Evolutionary conservation across 345 rosid genomes (phyloP), one percentile per base, ranked within the genome.

Genomic region (Salix dunnii): DNA sequence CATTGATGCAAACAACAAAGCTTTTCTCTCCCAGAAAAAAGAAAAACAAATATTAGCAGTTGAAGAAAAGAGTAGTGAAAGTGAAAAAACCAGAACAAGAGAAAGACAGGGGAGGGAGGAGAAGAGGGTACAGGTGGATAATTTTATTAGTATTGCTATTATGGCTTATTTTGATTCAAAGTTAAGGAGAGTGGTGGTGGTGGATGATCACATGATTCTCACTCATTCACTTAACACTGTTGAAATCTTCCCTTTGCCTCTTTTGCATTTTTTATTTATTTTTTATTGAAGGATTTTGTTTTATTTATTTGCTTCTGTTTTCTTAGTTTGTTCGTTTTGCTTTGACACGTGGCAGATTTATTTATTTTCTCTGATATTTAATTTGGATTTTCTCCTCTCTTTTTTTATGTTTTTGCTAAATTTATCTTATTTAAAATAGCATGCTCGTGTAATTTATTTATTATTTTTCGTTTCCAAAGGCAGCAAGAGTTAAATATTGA

Each of bases 141-240:
- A 81, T 73, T 86, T 77, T 27, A 67, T 64, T 31, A 64, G 68
- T 14, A 31, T 16, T 31, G n/a, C 31, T 16, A 31, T 79, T 68
- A 80, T 67, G 82, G 49, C 60, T 58, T 62, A 28, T 74, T 76
- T 71, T 55, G 78, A 40, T 78, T 71, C 42, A 31, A 58, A 23
- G 63, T 58, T 58, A 58, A 68, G 73, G 73, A 75, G 66, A 58
- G 72, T 79, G 76, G 27, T 63, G 64, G 77, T 20, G 63, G 86
- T 55, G 93, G 88, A 49, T 72, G 84, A 82, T 89, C 94, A 90
- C 94, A 86, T 86, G 91, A 87, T 80, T 82, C 92, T 87, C 84
- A 80, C 85, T 85, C 79, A 77, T 74, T 74, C 77, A 65, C 78
- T 70, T 53, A 49, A 55, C 74, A 61, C 66, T 77, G 64, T 51